Base-by-base conservation (phyloP, 2,329 filamentous ascomycete genomes). In the Cladosporium velox region DNA sequence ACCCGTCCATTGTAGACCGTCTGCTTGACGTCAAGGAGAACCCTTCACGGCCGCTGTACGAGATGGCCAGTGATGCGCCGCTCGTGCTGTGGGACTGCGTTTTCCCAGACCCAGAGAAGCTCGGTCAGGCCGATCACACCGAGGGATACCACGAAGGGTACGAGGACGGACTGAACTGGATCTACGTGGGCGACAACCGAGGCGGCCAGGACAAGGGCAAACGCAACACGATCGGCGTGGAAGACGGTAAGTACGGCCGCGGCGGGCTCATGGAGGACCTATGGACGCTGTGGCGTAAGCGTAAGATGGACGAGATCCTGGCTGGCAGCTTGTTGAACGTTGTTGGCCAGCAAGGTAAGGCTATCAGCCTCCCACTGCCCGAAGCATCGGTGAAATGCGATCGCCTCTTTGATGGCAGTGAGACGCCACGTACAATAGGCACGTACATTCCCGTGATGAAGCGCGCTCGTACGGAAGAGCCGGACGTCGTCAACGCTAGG, bases 41-140 rank as follows among this genome's bases (percentile, higher is more conserved):
- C 72, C 92, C 93, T 2, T 81, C 87, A n/a, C 89, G 90, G 69
- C 95, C 95, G 1, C 87, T 86, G 68, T 99, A 98, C 79, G 87
- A 91, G 74, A 96, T 99, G 88, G 95, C 95, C 0, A 89, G 90
- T 59, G 94, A 98, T 76, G 87, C 89, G 30, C 94, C 95, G 2
- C 85, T 99, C 10, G 95, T 98, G 18, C 86, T 99, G 6, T 98
- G 94, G 94, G 92, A 98, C 79, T 98, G 94, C 79, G 84, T 96
- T 38, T 99, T 97, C 78, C 92, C 92, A 0, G 79, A 80, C 54
- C 67, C 68, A 6, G 74, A 83, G 66, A 78, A 79, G 32, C 74
- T 77, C 51, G 70, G 72, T 14, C 77, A 79, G 57, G 75, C 76
- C 1, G 77, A 81, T 55, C 71, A 74, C 70, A 28, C 41, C 4